Evolutionary conservation across 2,329 filamentous ascomycete genomes (phyloP).

Genomic region (Paracamarosporium sp.): DNA sequence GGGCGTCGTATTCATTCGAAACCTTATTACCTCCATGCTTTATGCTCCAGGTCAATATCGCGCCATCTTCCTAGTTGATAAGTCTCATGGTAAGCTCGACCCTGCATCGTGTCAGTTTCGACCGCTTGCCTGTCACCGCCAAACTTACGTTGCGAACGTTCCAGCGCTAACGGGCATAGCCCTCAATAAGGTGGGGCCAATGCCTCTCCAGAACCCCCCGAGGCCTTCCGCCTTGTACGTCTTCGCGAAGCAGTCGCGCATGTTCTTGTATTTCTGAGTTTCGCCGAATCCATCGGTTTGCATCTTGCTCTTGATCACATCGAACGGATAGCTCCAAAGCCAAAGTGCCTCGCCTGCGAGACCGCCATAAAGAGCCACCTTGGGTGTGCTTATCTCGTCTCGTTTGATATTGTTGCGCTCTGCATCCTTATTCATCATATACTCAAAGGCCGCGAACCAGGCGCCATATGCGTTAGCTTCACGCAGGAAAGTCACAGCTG

Average conservation of each 20-base stretch:
- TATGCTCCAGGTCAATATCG: neutral
- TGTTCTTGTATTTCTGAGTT: constrained; percentile 74
- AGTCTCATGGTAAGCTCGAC: constrained; percentile 46
- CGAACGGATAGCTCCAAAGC: constrained; percentile 92
- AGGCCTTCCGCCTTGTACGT: constrained; percentile 79
- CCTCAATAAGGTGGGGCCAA: constrained; percentile 87
- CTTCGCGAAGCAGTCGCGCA: constrained; percentile 89
- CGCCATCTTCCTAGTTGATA: constrained; percentile 37
- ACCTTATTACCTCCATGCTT: constrained; percentile 5
- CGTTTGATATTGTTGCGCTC: constrained; percentile 77
- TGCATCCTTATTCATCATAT: constrained; percentile 90
- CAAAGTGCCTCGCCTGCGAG: constrained; percentile 93
- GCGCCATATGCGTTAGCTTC: constrained; percentile 95
- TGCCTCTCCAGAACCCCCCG: constrained; percentile 91
- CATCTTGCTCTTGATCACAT: constrained; percentile 99
- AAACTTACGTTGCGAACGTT: constrained; percentile 81
- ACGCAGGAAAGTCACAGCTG: constrained; percentile 82
- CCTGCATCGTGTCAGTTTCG: constrained; percentile 17
- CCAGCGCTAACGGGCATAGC: constrained; percentile 97
- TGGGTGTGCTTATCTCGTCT: constrained; percentile 79
- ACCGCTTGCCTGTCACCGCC: neutral
- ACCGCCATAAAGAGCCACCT: constrained; percentile 91
- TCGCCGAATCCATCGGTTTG: constrained; percentile 91
- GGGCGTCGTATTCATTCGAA: constrained; percentile 2
- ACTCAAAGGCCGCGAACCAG: constrained; percentile 97